Evolutionary conservation across 2,329 filamentous ascomycete species (phyloP).

Genomic region (Phyllachora maydis): DNA sequence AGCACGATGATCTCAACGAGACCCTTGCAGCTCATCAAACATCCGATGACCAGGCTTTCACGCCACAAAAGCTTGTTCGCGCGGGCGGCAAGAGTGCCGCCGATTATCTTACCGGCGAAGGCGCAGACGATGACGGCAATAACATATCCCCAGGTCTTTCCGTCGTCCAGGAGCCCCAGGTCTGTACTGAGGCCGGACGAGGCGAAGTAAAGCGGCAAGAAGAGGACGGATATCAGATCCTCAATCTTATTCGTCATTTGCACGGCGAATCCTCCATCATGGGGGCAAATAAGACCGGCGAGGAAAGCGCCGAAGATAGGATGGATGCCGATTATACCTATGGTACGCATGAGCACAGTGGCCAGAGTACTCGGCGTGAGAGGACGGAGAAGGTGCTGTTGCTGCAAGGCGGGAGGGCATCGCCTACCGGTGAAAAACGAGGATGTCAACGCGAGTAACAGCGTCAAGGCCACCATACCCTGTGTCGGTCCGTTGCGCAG

Average conservation of each 20-base stretch:
- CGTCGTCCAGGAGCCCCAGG: conserved; percentile 59
- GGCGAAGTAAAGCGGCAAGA: conserved; percentile 81
- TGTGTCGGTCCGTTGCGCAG: conserved; percentile 80
- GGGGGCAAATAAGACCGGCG: conserved; percentile 70
- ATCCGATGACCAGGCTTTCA: conserved; percentile 73
- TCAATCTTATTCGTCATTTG: conserved; percentile 84
- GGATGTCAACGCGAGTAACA: conserved; percentile 59
- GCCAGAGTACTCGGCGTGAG: too few relatives aligned
- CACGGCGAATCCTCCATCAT: conserved; percentile 75
- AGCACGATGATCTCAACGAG: conserved; percentile 87
- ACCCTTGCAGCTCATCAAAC: conserved; percentile 89
- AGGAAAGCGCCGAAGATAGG: conserved; percentile 86
- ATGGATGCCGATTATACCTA: conserved; percentile 25
- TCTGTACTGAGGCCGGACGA: conserved; percentile 77
- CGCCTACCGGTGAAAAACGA: conserved; percentile 82
- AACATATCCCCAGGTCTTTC: conserved; percentile 75
- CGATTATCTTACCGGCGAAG: conserved; percentile 65
- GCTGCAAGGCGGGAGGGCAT: too few relatives aligned
- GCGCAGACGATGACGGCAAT: conserved; percentile 62
- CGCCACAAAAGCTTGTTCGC: conserved; percentile 65
- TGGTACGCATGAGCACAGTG: too few relatives aligned
- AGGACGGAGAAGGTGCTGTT: too few relatives aligned
- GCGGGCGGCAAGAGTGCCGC: conserved; percentile 58
- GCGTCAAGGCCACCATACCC: conserved; percentile 60
- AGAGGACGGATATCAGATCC: conserved; percentile 67